phyloP scores from a whole-genome alignment of 1,139 yeast species.

The Pichia sp. region DNA sequence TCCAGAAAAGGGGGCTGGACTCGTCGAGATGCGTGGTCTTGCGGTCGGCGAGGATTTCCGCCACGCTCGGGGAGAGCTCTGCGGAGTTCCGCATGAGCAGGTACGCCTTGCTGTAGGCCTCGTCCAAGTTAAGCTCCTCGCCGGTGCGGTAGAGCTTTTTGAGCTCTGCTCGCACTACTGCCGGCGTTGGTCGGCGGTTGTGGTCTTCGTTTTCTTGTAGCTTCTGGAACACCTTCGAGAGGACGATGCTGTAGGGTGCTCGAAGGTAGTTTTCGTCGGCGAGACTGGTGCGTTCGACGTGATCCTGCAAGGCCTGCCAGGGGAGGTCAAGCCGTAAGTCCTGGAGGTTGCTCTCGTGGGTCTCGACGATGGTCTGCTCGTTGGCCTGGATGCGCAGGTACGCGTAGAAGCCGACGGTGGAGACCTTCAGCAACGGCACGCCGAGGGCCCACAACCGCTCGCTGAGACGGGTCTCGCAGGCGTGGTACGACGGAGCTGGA shows the following conservation, averaged over 20 bases:
- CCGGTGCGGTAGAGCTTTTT: conserved; percentile 35
- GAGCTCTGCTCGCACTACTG: conserved; percentile 45
- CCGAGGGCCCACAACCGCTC: conserved; percentile 40
- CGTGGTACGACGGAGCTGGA: conserved; percentile 23
- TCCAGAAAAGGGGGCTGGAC: conserved; percentile 47
- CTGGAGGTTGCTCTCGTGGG: conserved; percentile 55
- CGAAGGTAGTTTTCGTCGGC: conserved; percentile 51
- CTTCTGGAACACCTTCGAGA: conserved; percentile 48
- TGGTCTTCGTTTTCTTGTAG: neutral
- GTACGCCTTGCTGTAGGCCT: conserved; percentile 60
- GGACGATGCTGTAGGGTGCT: conserved; percentile 68
- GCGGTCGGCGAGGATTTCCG: conserved; percentile 33
- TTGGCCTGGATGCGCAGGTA: conserved; percentile 47
- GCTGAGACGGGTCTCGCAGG: conserved; percentile 28
- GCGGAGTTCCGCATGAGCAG: conserved; percentile 38
- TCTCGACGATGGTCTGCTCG: conserved; percentile 63
- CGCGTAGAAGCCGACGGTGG: conserved; percentile 65
- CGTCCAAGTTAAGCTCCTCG: conserved; percentile 61
- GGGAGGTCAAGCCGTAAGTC: conserved; percentile 71
- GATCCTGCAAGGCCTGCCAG: conserved; percentile 65
- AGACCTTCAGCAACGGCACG: conserved; percentile 44
- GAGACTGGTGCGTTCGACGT: conserved; percentile 44
- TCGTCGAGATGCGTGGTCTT: neutral
- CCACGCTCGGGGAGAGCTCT: conserved; percentile 29
- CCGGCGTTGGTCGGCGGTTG: conserved; percentile 39